These are phyloP conservation scores for Cystobasidium sp. DNA, from an alignment of 1,284 basidiomycete genomes.

Conservation along the genomic window DNA sequence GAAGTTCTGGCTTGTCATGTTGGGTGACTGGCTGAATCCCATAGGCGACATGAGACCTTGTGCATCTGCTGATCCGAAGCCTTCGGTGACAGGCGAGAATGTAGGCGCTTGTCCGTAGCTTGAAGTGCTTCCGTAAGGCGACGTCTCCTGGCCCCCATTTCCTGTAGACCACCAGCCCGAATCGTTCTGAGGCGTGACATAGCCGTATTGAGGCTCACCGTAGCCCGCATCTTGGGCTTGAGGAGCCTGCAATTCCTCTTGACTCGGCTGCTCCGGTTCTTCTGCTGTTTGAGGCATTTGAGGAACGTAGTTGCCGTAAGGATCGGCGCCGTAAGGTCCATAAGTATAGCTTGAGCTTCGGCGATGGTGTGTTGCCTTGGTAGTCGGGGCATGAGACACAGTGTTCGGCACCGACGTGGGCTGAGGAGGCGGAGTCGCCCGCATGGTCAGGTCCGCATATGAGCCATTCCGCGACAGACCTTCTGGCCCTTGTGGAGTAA, in stretches of 20 bases:
- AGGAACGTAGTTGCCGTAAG: slow-evolving; percentile 35
- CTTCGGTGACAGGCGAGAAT: slow-evolving; percentile 43
- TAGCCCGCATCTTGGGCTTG: slow-evolving; percentile 7
- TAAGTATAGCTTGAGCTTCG: slow-evolving; percentile 41
- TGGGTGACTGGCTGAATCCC: slow-evolving; percentile 46
- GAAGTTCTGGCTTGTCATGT: slow-evolving; percentile 35
- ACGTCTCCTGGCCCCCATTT: slow-evolving; percentile 14
- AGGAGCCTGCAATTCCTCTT: neutral
- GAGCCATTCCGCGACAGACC: slow-evolving; percentile 38
- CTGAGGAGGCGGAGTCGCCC: slow-evolving; percentile 40
- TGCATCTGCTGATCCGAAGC: slow-evolving; percentile 47
- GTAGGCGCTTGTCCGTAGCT: slow-evolving; percentile 34
- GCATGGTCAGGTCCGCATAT: slow-evolving; percentile 35
- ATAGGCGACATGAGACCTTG: slow-evolving; percentile 53
- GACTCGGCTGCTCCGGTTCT: slow-evolving; percentile 13
- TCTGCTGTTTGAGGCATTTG: slow-evolving; percentile 42
- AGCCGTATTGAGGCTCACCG: slow-evolving; percentile 35
- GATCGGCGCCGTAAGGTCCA: slow-evolving; percentile 44
- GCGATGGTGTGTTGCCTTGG: slow-evolving; percentile 35
- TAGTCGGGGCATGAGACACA: slow-evolving; percentile 12
- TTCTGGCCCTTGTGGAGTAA: slow-evolving; percentile 69
- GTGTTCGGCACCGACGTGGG: slow-evolving; percentile 39
- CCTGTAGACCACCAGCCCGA: slow-evolving; percentile 41
- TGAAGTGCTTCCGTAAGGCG: slow-evolving; percentile 27
- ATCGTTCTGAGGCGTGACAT: slow-evolving; percentile 42